Base-by-base conservation (phyloP, 1,139 yeast species). In the Debaryomyces coudertii region DNA sequence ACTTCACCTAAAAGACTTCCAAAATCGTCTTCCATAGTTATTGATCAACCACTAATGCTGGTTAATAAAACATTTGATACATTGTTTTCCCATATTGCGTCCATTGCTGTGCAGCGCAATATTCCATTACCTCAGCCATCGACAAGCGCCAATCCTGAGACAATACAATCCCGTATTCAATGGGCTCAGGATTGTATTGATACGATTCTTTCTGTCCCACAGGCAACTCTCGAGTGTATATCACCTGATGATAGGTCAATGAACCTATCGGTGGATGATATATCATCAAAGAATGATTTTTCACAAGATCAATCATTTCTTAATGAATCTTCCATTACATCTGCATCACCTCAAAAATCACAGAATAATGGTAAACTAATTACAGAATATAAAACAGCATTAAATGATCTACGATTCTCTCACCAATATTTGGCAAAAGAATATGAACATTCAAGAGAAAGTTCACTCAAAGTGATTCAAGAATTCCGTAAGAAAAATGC, bases 401-500 rank as follows among this genome's bases (percentile, higher is more conserved):
- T 83, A 42, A 75, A 71, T 47, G 89, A 83, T 56, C 68, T 83
- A 47, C 79, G 83, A 48, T 83, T 83, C 60, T 81, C 87, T 2
- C 87, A 83, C 59, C 80, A 78, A 51, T 83, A 82, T 57, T 68
- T 83, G 43, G 69, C 82, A 5, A 79, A 80, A 59, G 86, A 82
- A 55, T 83, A 75, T 52, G 85, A 81, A 53, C 76, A 80, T 48
- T 82, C 84, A 30, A 68, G 82, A 48, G 77, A 75, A 36, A 72
- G 73, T 47, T 77, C 80, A 34, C 62, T 70, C 43, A 76, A 73
- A 50, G 62, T 75, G 1, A 69, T 81, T 43, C 79, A 73, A 52
- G 77, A 77, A 33, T 73, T 78, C 53, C 69, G 83, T 27, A 69
- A 71, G 54, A 78, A 74, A 53, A 72, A 73, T 36, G 55, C 63